Evolutionary conservation across 2,329 filamentous ascomycete species (phyloP).

Genomic region (Xylaria multiplex): DNA sequence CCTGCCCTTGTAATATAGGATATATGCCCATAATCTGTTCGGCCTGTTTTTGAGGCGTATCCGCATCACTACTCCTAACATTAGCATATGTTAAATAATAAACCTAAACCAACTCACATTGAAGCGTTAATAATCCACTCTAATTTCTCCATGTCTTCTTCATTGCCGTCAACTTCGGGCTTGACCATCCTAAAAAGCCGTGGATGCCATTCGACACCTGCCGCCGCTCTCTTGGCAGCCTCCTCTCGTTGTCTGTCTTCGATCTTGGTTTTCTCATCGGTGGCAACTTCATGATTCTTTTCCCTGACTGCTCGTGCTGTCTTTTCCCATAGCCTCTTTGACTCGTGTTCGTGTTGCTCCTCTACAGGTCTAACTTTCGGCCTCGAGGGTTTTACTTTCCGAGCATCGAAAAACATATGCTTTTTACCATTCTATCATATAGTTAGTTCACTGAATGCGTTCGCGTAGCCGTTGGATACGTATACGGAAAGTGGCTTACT

Average conservation of each 20-base stretch:
- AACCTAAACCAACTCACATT: conserved; percentile 66
- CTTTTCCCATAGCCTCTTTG: conserved; percentile 84
- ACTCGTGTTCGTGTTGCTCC: conserved; percentile 91
- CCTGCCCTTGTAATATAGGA: conserved; percentile 84
- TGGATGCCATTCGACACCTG: conserved; percentile 87
- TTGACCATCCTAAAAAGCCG: conserved; percentile 82
- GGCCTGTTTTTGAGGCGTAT: conserved; percentile 73
- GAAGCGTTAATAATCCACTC: conserved; percentile 94
- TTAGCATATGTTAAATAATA: conserved; percentile 25
- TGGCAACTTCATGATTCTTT: conserved; percentile 87
- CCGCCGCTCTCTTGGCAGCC: conserved; percentile 79
- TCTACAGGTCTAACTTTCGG: conserved; percentile 79
- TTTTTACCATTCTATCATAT: conserved; percentile 80
- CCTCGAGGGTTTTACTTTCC: conserved; percentile 77
- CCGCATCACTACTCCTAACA: conserved; percentile 58
- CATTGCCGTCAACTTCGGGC: conserved; percentile 73
- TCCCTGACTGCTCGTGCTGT: conserved; percentile 85
- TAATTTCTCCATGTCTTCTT: conserved; percentile 86
- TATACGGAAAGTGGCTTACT: conserved; percentile 59
- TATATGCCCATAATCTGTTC: conserved; percentile 89
- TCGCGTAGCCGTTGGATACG: background rate
- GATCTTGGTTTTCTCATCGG: conserved; percentile 94
- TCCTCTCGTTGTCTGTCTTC: conserved; percentile 93
- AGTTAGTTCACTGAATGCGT: conserved; percentile 31
- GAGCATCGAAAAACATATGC: conserved; percentile 89